phyloP scores from a whole-genome alignment of 305 asterid species.

The Salvia sclarea region DNA sequence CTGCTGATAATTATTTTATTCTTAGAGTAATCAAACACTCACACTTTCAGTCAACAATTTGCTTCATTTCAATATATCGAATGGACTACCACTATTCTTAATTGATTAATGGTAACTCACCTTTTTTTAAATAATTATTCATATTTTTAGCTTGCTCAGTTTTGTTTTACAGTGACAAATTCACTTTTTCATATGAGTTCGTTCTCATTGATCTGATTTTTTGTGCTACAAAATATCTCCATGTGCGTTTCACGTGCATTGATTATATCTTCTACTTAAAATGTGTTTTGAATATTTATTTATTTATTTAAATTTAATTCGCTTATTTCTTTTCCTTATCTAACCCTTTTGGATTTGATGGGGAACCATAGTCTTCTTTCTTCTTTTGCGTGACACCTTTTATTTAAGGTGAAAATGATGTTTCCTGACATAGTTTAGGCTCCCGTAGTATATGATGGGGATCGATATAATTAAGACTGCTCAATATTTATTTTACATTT shows the following conservation, averaged over 20 bases:
- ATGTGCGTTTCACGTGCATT: not conserved
- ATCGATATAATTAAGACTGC: not conserved
- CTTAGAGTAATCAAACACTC: not conserved
- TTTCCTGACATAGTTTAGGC: not conserved
- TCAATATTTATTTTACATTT: not conserved
- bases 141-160: not conserved
- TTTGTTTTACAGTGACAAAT: not conserved
- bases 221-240: not conserved
- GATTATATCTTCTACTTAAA: not conserved
- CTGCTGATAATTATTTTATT: constrained; percentile 9
- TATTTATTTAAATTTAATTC: not conserved
- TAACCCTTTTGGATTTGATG: too few species aligned
- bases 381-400: not conserved
- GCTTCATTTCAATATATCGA: not conserved
- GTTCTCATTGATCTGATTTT: not conserved
- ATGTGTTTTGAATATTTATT: not conserved
- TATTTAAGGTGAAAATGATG: not conserved
- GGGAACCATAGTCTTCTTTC: not conserved
- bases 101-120: too few species aligned
- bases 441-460: too few species aligned
- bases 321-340: not conserved
- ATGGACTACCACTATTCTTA: too few species aligned
- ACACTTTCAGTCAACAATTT: constrained; percentile 8
- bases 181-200: not conserved
- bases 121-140: not conserved